phyloP scores from a whole-genome alignment of 768 basidiomycete species.

The Podaxis rugospora region DNA sequence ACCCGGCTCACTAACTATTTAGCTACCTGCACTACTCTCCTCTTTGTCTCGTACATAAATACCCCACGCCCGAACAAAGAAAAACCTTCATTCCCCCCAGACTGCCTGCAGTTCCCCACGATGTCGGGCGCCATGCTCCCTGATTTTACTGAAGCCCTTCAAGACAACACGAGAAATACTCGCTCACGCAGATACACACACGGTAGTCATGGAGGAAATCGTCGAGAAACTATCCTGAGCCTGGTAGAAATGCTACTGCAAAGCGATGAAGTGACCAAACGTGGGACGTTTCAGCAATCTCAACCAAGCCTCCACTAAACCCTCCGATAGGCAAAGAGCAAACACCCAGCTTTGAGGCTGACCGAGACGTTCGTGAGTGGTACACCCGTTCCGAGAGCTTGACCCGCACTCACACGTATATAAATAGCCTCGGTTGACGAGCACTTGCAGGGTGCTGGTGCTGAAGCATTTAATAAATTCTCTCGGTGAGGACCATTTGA shows the following conservation, averaged over 20 bases:
- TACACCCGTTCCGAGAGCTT: background rate
- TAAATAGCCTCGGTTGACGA: constrained; percentile 59
- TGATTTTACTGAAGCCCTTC: constrained; percentile 8
- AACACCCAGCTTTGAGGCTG: constrained; percentile 54
- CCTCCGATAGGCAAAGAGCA: constrained; percentile 29
- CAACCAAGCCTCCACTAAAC: background rate
- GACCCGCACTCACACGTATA: background rate
- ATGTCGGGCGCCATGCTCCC: constrained; percentile 11
- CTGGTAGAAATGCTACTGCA: constrained; percentile 48
- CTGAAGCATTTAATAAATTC: constrained; percentile 60
- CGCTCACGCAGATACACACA: background rate
- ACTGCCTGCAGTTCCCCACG: background rate
- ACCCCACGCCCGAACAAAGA: background rate
- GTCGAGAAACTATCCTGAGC: constrained; percentile 44
- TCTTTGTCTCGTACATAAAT: background rate
- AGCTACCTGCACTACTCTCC: background rate
- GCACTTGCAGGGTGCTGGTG: constrained; percentile 62
- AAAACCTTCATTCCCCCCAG: background rate
- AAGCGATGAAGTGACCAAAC: constrained; percentile 25
- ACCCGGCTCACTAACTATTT: background rate
- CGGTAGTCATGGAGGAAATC: constrained; percentile 15
- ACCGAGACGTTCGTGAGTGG: constrained; percentile 61
- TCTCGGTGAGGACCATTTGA: constrained; percentile 38
- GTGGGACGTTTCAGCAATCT: constrained; percentile 18
- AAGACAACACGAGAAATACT: background rate